Evolutionary conservation across 2,329 filamentous ascomycete genomes (phyloP).

Genomic region (Cladorrhinum sp.): DNA sequence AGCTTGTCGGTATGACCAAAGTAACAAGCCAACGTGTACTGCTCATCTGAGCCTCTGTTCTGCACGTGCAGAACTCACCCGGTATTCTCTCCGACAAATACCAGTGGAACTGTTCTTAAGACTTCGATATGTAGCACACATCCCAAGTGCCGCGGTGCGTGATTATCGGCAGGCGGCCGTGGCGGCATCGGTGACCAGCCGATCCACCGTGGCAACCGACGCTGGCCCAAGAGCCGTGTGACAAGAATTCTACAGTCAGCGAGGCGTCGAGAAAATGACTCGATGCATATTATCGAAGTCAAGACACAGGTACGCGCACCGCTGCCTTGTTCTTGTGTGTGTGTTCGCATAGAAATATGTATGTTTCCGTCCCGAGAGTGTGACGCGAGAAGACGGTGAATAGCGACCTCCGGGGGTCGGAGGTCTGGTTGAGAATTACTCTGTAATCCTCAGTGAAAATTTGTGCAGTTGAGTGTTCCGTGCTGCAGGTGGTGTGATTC

Average conservation of each 20-base stretch:
- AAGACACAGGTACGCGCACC: background rate
- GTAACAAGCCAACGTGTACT: no score
- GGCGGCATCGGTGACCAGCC: background rate
- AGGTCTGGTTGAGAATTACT: background rate
- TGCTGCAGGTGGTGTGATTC: no score
- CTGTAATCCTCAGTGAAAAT: no score
- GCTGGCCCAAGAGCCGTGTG: background rate
- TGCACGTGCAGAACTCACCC: no score
- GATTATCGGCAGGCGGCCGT: background rate
- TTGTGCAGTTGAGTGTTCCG: no score
- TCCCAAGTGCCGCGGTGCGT: background rate
- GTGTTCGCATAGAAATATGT: background rate
- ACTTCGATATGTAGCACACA: background rate
- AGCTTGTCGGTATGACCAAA: no score
- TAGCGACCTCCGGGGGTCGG: background rate
- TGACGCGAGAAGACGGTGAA: background rate
- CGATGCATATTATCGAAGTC: background rate
- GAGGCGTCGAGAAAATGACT: no score
- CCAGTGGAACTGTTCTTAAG: no score
- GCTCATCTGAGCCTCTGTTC: no score
- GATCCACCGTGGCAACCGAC: background rate
- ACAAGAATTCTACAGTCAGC: background rate
- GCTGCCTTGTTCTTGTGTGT: background rate
- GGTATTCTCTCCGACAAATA: no score
- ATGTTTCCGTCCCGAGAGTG: background rate